Evolutionary conservation across 179 eudicot genomes (phyloP).

Genomic region (Heliamphora pulchella): DNA sequence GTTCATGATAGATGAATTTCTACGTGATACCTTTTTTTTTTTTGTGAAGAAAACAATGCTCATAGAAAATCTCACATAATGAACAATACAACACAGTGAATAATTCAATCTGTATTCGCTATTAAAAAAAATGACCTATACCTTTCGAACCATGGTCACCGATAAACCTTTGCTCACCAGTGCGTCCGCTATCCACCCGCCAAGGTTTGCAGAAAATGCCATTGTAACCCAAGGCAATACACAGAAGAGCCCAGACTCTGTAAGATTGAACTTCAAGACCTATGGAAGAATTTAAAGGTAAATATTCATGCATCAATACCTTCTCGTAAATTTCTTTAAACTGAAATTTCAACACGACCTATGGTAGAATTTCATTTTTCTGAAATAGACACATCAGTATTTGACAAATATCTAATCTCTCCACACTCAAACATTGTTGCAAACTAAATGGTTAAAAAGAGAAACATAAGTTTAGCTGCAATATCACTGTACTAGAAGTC

Average conservation of each 20-base stretch:
- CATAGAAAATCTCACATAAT: background rate
- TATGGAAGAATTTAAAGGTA: slow-evolving; percentile 21
- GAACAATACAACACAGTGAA: background rate
- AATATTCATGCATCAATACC: background rate
- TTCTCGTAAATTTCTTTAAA: background rate
- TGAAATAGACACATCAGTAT: background rate
- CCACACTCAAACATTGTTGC: background rate
- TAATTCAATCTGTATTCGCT: background rate
- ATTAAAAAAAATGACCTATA: slow-evolving; percentile 22
- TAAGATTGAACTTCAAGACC: slow-evolving; percentile 92
- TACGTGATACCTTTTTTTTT: background rate
- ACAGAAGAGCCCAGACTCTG: slow-evolving; percentile 76
- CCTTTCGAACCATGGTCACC: slow-evolving; percentile 88
- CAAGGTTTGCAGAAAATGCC: slow-evolving; percentile 92
- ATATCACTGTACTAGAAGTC: background rate
- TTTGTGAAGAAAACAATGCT: background rate
- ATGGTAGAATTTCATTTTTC: background rate
- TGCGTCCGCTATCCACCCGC: slow-evolving; percentile 99
- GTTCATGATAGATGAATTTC: background rate
- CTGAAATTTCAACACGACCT: background rate
- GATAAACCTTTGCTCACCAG: slow-evolving; percentile 84
- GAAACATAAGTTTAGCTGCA: slow-evolving; percentile 1
- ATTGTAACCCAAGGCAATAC: slow-evolving; percentile 98
- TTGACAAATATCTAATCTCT: background rate
- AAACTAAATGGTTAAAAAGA: background rate